Conservation (phyloP, 495 filamentous ascomycete species). For the Thermothielavioides terrestris region DNA sequence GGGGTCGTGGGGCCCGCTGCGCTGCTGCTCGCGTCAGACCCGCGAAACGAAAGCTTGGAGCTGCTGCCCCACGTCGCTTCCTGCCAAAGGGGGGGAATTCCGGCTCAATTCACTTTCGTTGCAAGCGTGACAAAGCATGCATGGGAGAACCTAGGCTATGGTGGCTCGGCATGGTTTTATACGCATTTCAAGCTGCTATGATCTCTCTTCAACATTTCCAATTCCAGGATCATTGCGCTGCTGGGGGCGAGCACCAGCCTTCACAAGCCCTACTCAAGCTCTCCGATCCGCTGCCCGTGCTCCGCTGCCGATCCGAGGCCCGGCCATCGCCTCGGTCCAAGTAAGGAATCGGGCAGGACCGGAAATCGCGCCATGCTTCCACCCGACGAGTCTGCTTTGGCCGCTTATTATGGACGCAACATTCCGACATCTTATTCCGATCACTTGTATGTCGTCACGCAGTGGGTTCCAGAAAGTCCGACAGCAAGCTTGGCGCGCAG, state of each 20-base stretch:
- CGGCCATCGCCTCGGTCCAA: slow-evolving; percentile 13
- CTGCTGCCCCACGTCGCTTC: slow-evolving; percentile 6
- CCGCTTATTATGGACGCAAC: background rate
- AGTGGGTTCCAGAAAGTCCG: background rate
- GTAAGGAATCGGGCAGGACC: slow-evolving; percentile 16
- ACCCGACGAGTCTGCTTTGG: no score
- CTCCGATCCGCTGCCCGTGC: background rate
- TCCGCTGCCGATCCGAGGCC: slow-evolving; percentile 19
- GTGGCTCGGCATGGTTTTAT: no score
- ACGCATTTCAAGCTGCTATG: no score
- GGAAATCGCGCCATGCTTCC: slow-evolving; percentile 8
- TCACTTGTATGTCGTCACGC: slow-evolving; percentile 8
- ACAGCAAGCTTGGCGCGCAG: slow-evolving; percentile 5
- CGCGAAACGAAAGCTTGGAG: background rate
- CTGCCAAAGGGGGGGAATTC: no score
- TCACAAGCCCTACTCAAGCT: no score
- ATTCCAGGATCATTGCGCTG: no score
- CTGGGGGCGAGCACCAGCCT: no score
- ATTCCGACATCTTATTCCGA: background rate
- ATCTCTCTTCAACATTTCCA: no score
- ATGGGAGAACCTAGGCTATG: no score
- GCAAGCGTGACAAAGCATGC: background rate
- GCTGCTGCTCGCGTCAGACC: no score
- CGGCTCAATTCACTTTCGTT: background rate
- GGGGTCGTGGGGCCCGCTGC: slow-evolving; percentile 7